These are phyloP conservation scores for Mucuna pruriens DNA, from an alignment of 306 rosid genomes.

Conservation along the genomic window DNA sequence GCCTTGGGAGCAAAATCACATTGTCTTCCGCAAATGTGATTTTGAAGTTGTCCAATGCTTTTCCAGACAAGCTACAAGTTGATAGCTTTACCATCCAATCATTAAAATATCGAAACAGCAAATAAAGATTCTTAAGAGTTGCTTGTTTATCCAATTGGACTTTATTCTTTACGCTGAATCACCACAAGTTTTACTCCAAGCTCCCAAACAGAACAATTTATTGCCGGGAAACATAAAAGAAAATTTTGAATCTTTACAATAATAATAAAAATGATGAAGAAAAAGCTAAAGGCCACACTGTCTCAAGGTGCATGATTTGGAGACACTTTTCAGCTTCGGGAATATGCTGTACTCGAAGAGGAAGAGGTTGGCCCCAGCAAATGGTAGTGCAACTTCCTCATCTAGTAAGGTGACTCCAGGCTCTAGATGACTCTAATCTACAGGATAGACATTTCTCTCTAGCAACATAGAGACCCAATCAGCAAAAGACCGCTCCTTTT, in stretches of 20 bases:
- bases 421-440: conserved; percentile 18
- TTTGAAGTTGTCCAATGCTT: neutral
- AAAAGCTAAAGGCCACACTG: conserved; percentile 6
- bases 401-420: neutral
- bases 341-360: neutral
- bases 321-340: conserved; percentile 1
- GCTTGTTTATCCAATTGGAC: neutral
- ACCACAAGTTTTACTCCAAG: neutral
- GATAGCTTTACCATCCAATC: neutral
- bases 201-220: conserved; percentile 5
- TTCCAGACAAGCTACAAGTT: neutral
- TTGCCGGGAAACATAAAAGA: conserved; percentile 5
- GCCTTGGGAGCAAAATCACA: neutral
- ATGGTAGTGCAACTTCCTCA: neutral
- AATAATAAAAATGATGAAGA: conserved; percentile 1
- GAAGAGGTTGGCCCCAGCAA: neutral
- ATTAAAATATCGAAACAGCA: neutral
- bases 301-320: conserved; percentile 6
- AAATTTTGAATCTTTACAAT: neutral
- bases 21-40: neutral
- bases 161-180: conserved; percentile 1
- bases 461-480: conserved; percentile 9
- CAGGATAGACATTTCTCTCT: conserved; percentile 27
- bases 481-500: conserved; percentile 27
- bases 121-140: neutral